Evolutionary conservation across 345 rosid species (phyloP).

Genomic region (Pugionium cornutum): DNA sequence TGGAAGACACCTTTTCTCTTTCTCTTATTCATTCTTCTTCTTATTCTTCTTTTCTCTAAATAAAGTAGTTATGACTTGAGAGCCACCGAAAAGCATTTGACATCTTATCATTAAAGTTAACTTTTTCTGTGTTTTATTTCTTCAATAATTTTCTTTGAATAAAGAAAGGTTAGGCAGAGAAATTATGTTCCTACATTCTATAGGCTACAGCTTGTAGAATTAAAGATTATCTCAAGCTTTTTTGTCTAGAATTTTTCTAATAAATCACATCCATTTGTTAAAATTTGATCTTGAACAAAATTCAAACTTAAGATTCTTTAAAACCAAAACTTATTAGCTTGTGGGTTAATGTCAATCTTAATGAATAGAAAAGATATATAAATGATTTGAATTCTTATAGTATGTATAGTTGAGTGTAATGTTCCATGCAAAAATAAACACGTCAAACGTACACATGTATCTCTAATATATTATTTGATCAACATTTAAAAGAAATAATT

Average conservation of each 20-base stretch:
- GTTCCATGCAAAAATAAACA: too few relatives aligned
- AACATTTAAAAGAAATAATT: too few relatives aligned
- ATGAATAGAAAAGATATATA: too few relatives aligned
- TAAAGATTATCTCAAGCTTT: conserved; percentile 22
- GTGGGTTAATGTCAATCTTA: too few relatives aligned
- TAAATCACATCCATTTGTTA: too few relatives aligned
- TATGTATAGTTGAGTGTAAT: too few relatives aligned
- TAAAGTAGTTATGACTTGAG: conserved; percentile 52
- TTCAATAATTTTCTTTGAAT: conserved; percentile 8
- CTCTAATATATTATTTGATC: too few relatives aligned
- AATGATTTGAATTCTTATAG: too few relatives aligned
- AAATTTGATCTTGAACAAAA: too few relatives aligned
- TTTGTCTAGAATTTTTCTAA: neutral
- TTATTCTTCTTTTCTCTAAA: conserved; percentile 22
- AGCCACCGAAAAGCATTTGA: conserved; percentile 94
- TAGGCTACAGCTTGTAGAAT: conserved; percentile 14
- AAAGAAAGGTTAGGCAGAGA: conserved; percentile 25
- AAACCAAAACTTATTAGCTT: too few relatives aligned
- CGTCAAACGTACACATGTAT: too few relatives aligned
- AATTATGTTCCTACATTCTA: conserved; percentile 21
- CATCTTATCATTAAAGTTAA: conserved; percentile 80
- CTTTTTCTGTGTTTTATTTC: conserved; percentile 21
- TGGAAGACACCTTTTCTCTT: neutral
- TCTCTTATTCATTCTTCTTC: conserved; percentile 14
- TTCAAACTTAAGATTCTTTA: too few relatives aligned